phyloP scores from a whole-genome alignment of 2,329 filamentous ascomycete genomes.

The Ascochyta clinopodiicola region DNA sequence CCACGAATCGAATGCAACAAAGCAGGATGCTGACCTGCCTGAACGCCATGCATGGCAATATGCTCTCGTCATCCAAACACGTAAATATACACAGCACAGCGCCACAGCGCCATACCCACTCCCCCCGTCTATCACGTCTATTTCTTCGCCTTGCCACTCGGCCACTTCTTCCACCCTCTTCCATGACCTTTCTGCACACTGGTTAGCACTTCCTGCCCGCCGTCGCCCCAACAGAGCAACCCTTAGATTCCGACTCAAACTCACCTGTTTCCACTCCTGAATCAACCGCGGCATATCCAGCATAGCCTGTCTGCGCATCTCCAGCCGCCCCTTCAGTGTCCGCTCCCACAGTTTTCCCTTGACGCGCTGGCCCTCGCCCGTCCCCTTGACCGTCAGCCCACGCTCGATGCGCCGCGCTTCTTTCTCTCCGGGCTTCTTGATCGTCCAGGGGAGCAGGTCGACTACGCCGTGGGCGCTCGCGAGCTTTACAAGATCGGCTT shows the following conservation, averaged over 20 bases:
- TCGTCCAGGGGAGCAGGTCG: conserved; percentile 76
- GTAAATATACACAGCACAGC: conserved; percentile 23
- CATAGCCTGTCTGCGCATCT: conserved; percentile 90
- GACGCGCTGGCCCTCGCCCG: conserved; percentile 87
- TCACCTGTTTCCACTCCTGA: conserved; percentile 89
- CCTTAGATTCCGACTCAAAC: conserved; percentile 30
- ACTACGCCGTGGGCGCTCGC: conserved; percentile 80
- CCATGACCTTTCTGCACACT: conserved; percentile 68
- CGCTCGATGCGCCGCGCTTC: conserved; percentile 76
- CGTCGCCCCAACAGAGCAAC: neutral
- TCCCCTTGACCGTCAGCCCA: conserved; percentile 87
- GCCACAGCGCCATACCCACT: neutral
- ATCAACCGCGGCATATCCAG: conserved; percentile 92
- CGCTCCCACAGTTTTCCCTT: conserved; percentile 97
- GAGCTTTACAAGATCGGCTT: conserved; percentile 90
- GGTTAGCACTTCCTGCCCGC: conserved; percentile 42
- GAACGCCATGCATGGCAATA: conserved; percentile 19
- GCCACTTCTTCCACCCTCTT: conserved; percentile 77
- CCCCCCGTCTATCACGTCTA: neutral
- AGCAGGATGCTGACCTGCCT: conserved; percentile 10
- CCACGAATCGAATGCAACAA: conserved; percentile 15
- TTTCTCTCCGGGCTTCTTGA: conserved; percentile 76
- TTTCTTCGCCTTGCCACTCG: conserved; percentile 52
- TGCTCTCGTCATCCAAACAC: conserved; percentile 20
- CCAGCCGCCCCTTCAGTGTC: conserved; percentile 80